Evolutionary conservation across 768 basidiomycete species (phyloP).

Genomic region (Leccinum incarnatum): DNA sequence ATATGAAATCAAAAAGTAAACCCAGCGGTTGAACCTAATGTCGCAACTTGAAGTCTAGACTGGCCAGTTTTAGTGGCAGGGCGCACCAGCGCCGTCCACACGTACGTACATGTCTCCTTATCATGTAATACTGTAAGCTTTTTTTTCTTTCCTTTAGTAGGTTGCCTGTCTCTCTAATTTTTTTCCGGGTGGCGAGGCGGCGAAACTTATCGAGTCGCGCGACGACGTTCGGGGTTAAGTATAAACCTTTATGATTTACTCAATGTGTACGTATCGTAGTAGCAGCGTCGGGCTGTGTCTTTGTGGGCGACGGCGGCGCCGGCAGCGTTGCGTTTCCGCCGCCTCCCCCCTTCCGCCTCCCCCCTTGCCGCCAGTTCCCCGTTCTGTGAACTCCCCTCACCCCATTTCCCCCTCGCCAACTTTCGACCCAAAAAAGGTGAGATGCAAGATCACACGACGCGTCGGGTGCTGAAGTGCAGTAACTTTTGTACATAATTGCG

Average conservation of each 20-base stretch:
- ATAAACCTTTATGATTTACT: not conserved
- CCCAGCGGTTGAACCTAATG: not conserved
- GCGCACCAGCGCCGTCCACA: not conserved
- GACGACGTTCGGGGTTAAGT: not conserved
- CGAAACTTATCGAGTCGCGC: not conserved
- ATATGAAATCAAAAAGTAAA: not conserved
- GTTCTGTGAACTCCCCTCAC: not conserved
- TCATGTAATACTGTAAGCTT: not conserved
- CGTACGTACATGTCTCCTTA: not conserved
- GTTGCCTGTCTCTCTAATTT: not conserved
- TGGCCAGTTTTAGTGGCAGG: not conserved
- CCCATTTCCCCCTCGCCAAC: not conserved
- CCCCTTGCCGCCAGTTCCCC: not conserved
- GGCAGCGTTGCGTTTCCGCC: not conserved
- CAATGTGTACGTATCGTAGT: not conserved
- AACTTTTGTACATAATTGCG: not conserved
- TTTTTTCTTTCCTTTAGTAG: not conserved
- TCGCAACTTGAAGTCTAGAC: not conserved
- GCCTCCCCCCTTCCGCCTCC: no score
- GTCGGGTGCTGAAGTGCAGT: not conserved
- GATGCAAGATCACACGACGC: not conserved
- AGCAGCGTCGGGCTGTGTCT: not conserved
- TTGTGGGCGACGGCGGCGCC: not conserved
- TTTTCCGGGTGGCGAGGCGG: not conserved
- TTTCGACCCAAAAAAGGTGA: not conserved